Evolutionary conservation across 2,329 filamentous ascomycete genomes (phyloP).

Genomic region (Harringtonia lauricola): DNA sequence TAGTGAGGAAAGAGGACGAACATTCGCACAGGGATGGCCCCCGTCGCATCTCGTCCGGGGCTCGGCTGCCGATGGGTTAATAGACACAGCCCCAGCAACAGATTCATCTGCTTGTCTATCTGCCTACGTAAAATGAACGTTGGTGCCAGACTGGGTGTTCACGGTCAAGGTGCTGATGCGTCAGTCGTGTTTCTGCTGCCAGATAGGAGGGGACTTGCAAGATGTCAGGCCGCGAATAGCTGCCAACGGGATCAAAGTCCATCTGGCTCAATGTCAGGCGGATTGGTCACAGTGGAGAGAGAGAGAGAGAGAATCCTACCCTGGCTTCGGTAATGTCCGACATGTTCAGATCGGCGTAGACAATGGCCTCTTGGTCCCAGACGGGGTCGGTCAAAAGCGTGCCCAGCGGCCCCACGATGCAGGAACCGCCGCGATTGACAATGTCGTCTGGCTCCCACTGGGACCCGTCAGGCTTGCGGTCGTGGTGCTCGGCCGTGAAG

Average conservation of each 20-base stretch:
- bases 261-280: constrained; percentile 17
- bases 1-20: too few species aligned
- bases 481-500: constrained; percentile 24
- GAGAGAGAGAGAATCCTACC: constrained; percentile 17
- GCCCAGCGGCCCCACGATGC: constrained; percentile 27
- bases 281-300: neutral
- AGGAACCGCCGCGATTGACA: constrained; percentile 27
- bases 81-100: too few species aligned
- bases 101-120: too few species aligned
- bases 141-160: too few species aligned
- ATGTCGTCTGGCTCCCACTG: constrained; percentile 25
- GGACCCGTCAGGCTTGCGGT: constrained; percentile 25
- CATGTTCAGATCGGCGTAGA: constrained; percentile 24
- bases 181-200: too few species aligned
- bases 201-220: too few species aligned
- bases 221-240: constrained; percentile 27
- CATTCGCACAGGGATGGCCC: too few species aligned
- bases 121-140: too few species aligned
- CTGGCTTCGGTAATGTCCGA: constrained; percentile 24
- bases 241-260: constrained; percentile 29
- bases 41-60: too few species aligned
- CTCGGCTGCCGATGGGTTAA: too few species aligned
- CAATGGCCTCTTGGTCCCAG: constrained; percentile 26
- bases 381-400: constrained; percentile 25
- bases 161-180: too few species aligned